These are phyloP conservation scores for Castanea mollissima DNA, from an alignment of 306 rosid species.

Conservation along the genomic window DNA sequence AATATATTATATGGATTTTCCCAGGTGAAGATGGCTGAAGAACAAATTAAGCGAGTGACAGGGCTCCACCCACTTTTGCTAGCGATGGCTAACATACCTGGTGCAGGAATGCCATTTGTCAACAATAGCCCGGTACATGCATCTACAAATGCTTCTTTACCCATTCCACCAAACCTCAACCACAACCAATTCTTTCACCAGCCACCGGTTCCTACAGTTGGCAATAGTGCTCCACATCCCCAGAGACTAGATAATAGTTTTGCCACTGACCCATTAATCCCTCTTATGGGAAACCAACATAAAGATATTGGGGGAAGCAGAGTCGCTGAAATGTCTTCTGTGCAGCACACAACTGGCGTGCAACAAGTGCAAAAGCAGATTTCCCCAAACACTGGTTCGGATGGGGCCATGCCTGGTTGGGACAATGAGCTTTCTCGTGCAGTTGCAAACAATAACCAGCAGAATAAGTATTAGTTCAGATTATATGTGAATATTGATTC, in stretches of 20 bases:
- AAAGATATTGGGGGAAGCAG: slow-evolving; percentile 28
- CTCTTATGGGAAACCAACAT: slow-evolving; percentile 30
- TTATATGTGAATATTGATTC: background rate
- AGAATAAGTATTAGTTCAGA: background rate
- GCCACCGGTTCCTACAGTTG: slow-evolving; percentile 19
- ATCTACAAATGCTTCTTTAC: slow-evolving; percentile 23
- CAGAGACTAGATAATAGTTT: slow-evolving; percentile 36
- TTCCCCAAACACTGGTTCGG: slow-evolving; percentile 6
- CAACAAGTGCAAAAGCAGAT: slow-evolving; percentile 32
- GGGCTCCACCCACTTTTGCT: slow-evolving; percentile 47
- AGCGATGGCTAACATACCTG: slow-evolving; percentile 39
- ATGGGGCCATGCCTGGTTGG: slow-evolving; percentile 33
- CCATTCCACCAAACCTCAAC: slow-evolving; percentile 36
- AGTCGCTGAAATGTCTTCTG: slow-evolving; percentile 27
- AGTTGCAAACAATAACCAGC: slow-evolving; percentile 20
- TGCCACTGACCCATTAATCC: slow-evolving; percentile 11
- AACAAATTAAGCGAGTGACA: slow-evolving; percentile 50
- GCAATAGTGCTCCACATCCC: slow-evolving; percentile 19
- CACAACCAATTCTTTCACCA: slow-evolving; percentile 50
- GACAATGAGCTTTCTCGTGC: slow-evolving; percentile 17
- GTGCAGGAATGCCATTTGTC: slow-evolving; percentile 19
- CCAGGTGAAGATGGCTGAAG: slow-evolving; percentile 67
- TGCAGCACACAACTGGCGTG: slow-evolving; percentile 11
- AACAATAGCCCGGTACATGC: slow-evolving; percentile 13
- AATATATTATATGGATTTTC: background rate